Evolutionary conservation across 1,284 basidiomycete genomes (phyloP), one percentile per base, ranked within the genome.

Genomic region (Cutaneotrichosporon mucoides): DNA sequence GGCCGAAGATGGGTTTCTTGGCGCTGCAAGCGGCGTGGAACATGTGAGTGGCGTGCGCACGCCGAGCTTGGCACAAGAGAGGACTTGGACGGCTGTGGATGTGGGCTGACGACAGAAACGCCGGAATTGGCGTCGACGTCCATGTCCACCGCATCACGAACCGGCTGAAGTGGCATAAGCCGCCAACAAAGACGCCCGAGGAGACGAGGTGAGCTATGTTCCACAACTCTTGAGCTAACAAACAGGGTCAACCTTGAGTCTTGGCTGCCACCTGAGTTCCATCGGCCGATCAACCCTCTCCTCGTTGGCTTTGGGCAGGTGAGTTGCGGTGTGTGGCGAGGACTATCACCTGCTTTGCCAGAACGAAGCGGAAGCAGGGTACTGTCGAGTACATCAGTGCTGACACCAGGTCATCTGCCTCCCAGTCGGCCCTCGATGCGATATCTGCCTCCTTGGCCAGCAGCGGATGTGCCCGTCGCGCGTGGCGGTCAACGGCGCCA

Each of bases 141-240:
- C 93, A 99, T 71, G 95, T 99, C 1, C 93, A 98, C 68, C 82
- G 95, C 1, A 94, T 98, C 58, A 92, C 92, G 12, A 95, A 97
- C 68, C 83, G 93, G 15, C 78, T 98, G 0, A 87, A 89, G 24
- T 98, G 95, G 95, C 92, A 96, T 75, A 84, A 85, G 56, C 85
- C 84, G 3, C 84, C 85, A 5, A 95, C 92, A 0, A 90, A 87
- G 67, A 88, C 82, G 2, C 89, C 95, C 0, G 94, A 98, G 74
- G 85, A 90, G 70, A 97, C 95, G 0, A 81, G 90, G 88, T 87
- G 59, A 5, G 35, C 13, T 44, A 16, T 53, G 9, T 0, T 15
- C 6, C 4, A 6, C 9, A 3, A 0, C 6, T 10, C 11, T 1
- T 0, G 8, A 40, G 37, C n/a, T 40, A 42, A 16, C n/a, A 34